Conservation (phyloP, 371 early-diverging fungal genomes). For the Capillidium rhysosporum region DNA sequence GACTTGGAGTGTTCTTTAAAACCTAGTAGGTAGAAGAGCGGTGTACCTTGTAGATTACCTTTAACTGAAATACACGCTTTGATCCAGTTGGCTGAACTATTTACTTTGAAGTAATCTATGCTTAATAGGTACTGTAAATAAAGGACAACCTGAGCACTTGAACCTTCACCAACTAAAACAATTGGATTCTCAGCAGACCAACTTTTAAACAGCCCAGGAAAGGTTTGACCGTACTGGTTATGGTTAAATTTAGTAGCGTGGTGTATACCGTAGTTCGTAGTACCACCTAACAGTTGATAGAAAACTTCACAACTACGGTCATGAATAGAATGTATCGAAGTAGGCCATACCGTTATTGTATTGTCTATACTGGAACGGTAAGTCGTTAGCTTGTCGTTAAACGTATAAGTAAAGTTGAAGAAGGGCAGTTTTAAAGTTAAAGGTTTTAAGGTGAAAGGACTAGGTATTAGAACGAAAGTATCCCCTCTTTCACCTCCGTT, state of each 20-base stretch:
- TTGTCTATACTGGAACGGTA: neutral
- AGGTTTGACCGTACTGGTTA: constrained; percentile 7
- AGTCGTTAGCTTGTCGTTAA: neutral
- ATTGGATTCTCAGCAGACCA: constrained; percentile 11
- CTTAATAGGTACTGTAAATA: constrained; percentile 10
- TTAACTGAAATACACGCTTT: constrained; percentile 8
- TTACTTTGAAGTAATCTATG: constrained; percentile 7
- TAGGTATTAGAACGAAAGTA: neutral
- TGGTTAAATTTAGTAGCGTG: constrained; percentile 9
- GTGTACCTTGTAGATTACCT: constrained; percentile 9
- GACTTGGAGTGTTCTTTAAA: constrained; percentile 7
- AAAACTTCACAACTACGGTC: constrained; percentile 11
- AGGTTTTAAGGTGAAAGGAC: neutral
- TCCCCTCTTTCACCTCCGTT: neutral
- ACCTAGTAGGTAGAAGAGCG: constrained; percentile 9
- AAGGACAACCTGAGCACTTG: constrained; percentile 8
- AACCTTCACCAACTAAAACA: constrained; percentile 11
- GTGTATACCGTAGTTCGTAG: constrained; percentile 9
- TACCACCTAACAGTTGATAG: constrained; percentile 11
- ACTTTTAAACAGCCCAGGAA: constrained; percentile 4
- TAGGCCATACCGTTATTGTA: neutral
- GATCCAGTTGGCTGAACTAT: constrained; percentile 8
- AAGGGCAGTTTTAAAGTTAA: neutral
- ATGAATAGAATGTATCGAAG: constrained; percentile 3
- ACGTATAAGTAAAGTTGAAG: neutral